These are phyloP conservation scores for Hansenula lynferdii DNA, from an alignment of 1,139 yeast genomes.

Conservation along the genomic window DNA sequence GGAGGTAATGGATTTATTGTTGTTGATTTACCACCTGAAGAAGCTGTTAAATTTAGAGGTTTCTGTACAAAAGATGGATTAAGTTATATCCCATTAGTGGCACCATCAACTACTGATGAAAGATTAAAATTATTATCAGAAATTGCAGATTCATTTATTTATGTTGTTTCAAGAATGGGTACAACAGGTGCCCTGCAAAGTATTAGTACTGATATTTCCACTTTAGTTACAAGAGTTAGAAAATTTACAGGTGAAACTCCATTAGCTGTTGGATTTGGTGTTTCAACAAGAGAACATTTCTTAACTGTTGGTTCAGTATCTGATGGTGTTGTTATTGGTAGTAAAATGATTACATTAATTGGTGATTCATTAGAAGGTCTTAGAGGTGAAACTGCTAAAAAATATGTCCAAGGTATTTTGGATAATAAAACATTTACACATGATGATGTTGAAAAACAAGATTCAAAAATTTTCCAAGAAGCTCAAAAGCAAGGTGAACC, in stretches of 20 bases:
- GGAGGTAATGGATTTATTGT: slow-evolving; percentile 96
- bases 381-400: slow-evolving; percentile 54
- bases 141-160: slow-evolving; percentile 92
- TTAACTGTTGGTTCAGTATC: slow-evolving; percentile 72
- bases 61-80: slow-evolving; percentile 64
- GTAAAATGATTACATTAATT: slow-evolving; percentile 69
- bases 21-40: slow-evolving; percentile 98
- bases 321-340: slow-evolving; percentile 95
- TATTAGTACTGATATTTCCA: slow-evolving; percentile 61
- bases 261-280: slow-evolving; percentile 96
- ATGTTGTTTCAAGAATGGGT: slow-evolving; percentile 97
- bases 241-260: slow-evolving; percentile 72
- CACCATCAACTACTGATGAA: slow-evolving; percentile 93
- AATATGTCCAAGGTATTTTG: slow-evolving; percentile 65
- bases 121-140: slow-evolving; percentile 72
- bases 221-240: slow-evolving; percentile 71
- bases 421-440: slow-evolving; percentile 43
- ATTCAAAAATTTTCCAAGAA: slow-evolving; percentile 17
- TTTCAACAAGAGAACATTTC: slow-evolving; percentile 89
- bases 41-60: slow-evolving; percentile 81
- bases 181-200: slow-evolving; percentile 83
- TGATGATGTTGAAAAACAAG: slow-evolving; percentile 22
- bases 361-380: slow-evolving; percentile 60
- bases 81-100: slow-evolving; percentile 88
- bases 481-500: slow-evolving; percentile 27